These are phyloP conservation scores for Starmera quercuum DNA, from an alignment of 805 yeast species.

Conservation along the genomic window DNA sequence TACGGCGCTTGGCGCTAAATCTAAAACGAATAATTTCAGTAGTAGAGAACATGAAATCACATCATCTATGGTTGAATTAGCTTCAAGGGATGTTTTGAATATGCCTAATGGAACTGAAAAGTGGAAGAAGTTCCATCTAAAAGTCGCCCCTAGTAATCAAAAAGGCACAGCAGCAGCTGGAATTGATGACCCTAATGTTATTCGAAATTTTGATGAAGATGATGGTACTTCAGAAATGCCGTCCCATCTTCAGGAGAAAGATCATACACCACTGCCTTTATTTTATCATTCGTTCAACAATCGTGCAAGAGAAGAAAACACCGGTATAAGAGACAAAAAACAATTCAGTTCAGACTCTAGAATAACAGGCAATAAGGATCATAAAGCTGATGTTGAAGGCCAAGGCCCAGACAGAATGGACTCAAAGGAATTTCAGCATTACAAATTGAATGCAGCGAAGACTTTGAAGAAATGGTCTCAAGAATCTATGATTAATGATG, in stretches of 20 bases:
- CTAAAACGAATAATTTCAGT: conserved; percentile 37
- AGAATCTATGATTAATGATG: conserved; percentile 27
- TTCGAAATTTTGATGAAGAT: conserved; percentile 5
- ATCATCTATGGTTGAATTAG: conserved; percentile 72
- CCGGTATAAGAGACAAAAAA: conserved; percentile 79
- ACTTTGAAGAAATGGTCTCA: conserved; percentile 52
- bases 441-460: conserved; percentile 45
- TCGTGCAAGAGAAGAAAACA: conserved; percentile 81
- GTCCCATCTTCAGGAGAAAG: conserved; percentile 15
- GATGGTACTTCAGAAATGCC: conserved; percentile 20
- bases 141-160: background rate
- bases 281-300: conserved; percentile 63
- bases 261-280: conserved; percentile 12
- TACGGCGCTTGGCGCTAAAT: conserved; percentile 13
- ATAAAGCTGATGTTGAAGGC: conserved; percentile 70
- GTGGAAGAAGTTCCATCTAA: conserved; percentile 27
- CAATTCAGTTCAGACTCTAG: conserved; percentile 76
- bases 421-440: conserved; percentile 33
- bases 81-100: conserved; percentile 57
- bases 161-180: background rate
- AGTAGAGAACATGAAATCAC: conserved; percentile 26
- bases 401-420: conserved; percentile 62
- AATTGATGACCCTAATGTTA: background rate
- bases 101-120: conserved; percentile 38
- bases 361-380: conserved; percentile 58